These are phyloP conservation scores for Fraxinus albicans DNA, from an alignment of 305 asterid species.

Conservation along the genomic window DNA sequence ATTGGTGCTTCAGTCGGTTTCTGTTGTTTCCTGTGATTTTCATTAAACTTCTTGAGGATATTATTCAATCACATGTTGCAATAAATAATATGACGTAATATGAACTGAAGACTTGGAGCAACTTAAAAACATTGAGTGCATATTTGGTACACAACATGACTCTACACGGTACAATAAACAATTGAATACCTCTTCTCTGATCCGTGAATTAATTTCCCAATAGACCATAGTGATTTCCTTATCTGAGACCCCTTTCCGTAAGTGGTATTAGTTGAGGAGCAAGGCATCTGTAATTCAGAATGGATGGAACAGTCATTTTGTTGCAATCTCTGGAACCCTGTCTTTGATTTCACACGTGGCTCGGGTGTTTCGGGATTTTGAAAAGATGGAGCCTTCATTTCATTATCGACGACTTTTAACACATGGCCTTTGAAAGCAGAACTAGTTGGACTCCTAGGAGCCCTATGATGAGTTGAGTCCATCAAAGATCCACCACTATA, in stretches of 20 bases:
- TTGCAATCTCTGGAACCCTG: constrained; percentile 31
- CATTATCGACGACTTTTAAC: constrained; percentile 42
- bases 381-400: constrained; percentile 40
- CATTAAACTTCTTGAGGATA: neutral
- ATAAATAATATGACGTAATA: neutral
- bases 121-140: neutral
- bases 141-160: neutral
- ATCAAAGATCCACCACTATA: constrained; percentile 17
- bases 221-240: constrained; percentile 72
- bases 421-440: constrained; percentile 33
- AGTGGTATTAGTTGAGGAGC: constrained; percentile 34
- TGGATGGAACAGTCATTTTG: constrained; percentile 32
- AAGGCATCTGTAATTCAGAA: constrained; percentile 45
- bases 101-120: neutral
- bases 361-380: constrained; percentile 65
- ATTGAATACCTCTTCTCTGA: constrained; percentile 65
- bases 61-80: neutral
- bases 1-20: constrained; percentile 41
- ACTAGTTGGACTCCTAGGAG: constrained; percentile 51
- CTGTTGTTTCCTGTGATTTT: constrained; percentile 57
- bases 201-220: constrained; percentile 76
- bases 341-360: constrained; percentile 36
- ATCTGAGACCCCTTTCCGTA: constrained; percentile 72
- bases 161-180: neutral
- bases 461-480: constrained; percentile 23